Evolutionary conservation across 148 eudicot species (phyloP).

Genomic region (Suaeda aralocaspica): DNA sequence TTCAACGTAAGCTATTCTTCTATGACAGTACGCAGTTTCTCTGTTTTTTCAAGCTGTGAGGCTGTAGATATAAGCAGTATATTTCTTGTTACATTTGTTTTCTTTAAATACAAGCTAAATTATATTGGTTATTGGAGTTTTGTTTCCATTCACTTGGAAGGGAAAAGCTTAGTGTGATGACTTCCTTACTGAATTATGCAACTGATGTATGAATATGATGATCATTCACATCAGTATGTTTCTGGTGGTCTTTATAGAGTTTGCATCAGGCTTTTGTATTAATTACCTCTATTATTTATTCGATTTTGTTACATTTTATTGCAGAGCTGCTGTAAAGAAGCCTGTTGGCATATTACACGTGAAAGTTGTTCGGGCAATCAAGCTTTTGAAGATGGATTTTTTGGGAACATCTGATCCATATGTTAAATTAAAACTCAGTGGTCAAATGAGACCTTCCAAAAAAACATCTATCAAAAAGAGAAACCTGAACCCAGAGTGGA

Average conservation of each 20-base stretch:
- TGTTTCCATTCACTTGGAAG: not conserved
- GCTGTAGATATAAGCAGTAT: not conserved
- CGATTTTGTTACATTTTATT: constrained; percentile 2
- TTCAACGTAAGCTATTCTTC: constrained; percentile 46
- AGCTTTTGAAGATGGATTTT: constrained; percentile 85
- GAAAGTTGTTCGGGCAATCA: constrained; percentile 65
- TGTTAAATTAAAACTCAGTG: constrained; percentile 71
- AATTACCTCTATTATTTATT: not conserved
- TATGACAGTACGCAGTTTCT: not conserved
- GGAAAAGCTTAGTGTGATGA: not conserved
- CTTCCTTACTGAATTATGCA: not conserved
- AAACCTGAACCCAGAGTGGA: constrained; percentile 88
- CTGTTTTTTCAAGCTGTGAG: not conserved
- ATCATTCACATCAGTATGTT: not conserved
- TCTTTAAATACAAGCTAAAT: not conserved
- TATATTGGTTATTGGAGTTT: not conserved
- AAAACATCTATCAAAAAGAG: constrained; percentile 70
- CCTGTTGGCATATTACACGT: constrained; percentile 90
- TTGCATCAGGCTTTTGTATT: not conserved
- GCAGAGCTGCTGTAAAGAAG: constrained; percentile 54
- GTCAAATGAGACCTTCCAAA: constrained; percentile 58
- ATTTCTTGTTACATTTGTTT: not conserved
- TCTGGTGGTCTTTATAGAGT: not conserved
- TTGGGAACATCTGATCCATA: constrained; percentile 92
- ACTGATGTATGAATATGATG: not conserved